A percentile compares a stretch with the other conserved stretches of the same genome.
phyloP scores from a whole-genome alignment of 2,329 filamentous ascomycete species.

The Helminthosporium solani region DNA sequence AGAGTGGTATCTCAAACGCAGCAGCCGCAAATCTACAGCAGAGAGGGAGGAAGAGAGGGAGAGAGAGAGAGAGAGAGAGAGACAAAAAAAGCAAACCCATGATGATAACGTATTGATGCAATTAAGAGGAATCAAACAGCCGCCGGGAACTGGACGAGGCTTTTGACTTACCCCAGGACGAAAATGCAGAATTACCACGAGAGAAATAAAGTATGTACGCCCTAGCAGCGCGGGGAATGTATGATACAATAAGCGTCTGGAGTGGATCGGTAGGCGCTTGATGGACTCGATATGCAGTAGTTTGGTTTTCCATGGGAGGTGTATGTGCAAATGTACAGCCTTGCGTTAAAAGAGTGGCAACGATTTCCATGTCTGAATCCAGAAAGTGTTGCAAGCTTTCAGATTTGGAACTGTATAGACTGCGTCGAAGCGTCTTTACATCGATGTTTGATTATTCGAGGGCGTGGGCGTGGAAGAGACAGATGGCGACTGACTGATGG shows the following conservation, averaged over 20 bases:
- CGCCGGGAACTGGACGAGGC: constrained; percentile 5
- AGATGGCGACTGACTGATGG: constrained; percentile 29
- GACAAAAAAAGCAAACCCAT: constrained; percentile 1
- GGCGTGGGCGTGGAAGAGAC: constrained; percentile 25
- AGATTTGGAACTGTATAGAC: neutral
- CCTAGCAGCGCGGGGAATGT: constrained; percentile 11
- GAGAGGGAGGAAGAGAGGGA: constrained; percentile 2
- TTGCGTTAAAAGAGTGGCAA: no score
- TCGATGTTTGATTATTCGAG: constrained; percentile 3
- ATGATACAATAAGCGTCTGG: constrained; percentile 14
- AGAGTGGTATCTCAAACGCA: constrained; percentile 22
- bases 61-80: no score
- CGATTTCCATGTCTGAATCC: no score
- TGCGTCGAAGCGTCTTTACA: neutral
- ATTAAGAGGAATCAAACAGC: constrained; percentile 3
- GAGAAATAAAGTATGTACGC: constrained; percentile 9
- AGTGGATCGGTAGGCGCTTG: neutral
- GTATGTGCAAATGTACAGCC: neutral
- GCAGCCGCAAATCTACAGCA: constrained; percentile 1
- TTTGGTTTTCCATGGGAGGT: neutral
- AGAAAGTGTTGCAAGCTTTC: no score
- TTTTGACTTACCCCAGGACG: constrained; percentile 9
- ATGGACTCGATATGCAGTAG: neutral
- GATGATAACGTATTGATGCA: constrained; percentile 12
- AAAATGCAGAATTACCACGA: constrained; percentile 11